Evolutionary conservation across 164 flowering plant species (phyloP), one percentile per base, ranked within the genome.

Genomic region (Brasenia schreberi): DNA sequence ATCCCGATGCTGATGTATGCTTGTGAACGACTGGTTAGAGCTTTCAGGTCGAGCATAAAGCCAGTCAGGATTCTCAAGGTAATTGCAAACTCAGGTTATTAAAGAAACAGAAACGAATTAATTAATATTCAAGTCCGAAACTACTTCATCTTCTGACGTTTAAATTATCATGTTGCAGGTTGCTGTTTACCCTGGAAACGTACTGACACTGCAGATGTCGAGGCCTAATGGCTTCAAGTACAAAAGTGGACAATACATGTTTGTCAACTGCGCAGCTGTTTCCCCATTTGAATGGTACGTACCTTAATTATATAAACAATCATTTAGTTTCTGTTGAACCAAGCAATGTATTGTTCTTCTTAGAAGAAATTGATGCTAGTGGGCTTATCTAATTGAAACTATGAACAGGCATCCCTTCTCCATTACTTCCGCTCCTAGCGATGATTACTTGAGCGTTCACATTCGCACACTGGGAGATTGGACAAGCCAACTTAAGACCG

Each of bases 171-270:
- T 33, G 23, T 65, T 73, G 66, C 23, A 82, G 85, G 83, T 77
- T 71, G 83, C 82, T 56, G 79, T 77, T 4, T 79, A 82, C 66
- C 86, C 81, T 5, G 83, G 82, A 62, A 79, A 79, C 70, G 83
- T 82, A 6, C 44, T 82, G 71, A 65, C 83, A 11, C 72, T 82
- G 49, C 81, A 77, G 70, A 80, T 80, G 82, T 80, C 81, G 14
- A 82, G 76, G 69, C 86, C 86, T 3, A 77, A 78, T 9, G 86
- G 86, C 5, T 82, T 78, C 74, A 79, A 66, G 64, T 79, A 80
- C 76, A 80, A 73, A 71, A 82, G 86, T 62, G 86, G 86, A 27
- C 86, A 82, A 62, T 82, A 82, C 74, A 77, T 82, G 78, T 80
- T 82, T 42, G 82, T 82, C 69, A 82, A 82, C 61, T 82, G 86